These are phyloP conservation scores for Cylindrotheca closterium DNA, from an alignment of 108 stramenopile species.

Conservation along the genomic window DNA sequence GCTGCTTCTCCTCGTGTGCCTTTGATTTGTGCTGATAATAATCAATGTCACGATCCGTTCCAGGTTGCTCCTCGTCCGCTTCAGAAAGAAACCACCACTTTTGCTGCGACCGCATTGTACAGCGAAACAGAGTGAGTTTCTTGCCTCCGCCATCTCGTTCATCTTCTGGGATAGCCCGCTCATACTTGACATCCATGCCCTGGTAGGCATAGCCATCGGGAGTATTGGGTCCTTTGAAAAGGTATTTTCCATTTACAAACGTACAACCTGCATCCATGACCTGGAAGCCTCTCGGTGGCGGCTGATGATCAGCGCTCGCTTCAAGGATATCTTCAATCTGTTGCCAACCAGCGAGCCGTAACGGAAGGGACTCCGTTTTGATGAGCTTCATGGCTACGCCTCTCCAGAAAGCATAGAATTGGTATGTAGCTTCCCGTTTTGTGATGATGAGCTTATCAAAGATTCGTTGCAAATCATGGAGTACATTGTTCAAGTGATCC, in stretches of 20 bases:
- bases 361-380: slow-evolving; percentile 67
- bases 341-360: slow-evolving; percentile 88
- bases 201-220: slow-evolving; percentile 59
- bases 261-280: slow-evolving; percentile 72
- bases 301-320: slow-evolving; percentile 49
- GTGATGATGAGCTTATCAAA: slow-evolving; percentile 40
- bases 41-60: slow-evolving; percentile 97
- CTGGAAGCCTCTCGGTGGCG: slow-evolving; percentile 68
- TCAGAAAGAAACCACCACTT: slow-evolving; percentile 99
- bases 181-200: slow-evolving; percentile 54
- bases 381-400: slow-evolving; percentile 62
- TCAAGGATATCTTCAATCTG: slow-evolving; percentile 70
- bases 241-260: slow-evolving; percentile 84
- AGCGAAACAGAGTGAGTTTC: slow-evolving; percentile 88
- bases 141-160: slow-evolving; percentile 52
- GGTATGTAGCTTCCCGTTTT: slow-evolving; percentile 39
- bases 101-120: slow-evolving; percentile 94
- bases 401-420: slow-evolving; percentile 75
- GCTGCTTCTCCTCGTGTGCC: slow-evolving; percentile 74
- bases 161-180: slow-evolving; percentile 35
- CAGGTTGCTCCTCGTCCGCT: slow-evolving; percentile 93
- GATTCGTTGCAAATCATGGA: slow-evolving; percentile 47
- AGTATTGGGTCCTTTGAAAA: slow-evolving; percentile 46
- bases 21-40: slow-evolving; percentile 96
- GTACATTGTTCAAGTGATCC: slow-evolving; percentile 50